Evolutionary conservation across 306 rosid species (phyloP), one percentile per base, ranked within the genome.

Genomic region (Casuarina glauca): DNA sequence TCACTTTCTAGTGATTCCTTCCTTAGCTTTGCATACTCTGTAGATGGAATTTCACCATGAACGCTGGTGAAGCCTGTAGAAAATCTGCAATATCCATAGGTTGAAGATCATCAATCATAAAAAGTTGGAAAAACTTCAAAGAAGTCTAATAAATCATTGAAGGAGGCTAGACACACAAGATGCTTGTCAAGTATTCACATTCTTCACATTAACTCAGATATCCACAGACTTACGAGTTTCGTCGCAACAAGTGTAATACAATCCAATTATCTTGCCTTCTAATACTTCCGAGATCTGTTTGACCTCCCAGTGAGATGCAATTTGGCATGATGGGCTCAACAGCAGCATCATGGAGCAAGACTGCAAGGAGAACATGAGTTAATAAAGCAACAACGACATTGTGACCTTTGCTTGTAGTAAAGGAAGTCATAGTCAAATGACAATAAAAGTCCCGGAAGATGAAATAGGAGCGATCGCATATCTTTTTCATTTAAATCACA

Each of bases 21-120:
- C 90, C 97, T 87, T 89, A 80, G 82, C 88, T 83, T 95, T 51
- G 99, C 99, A 81, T 95, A 95, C 73, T 88, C 97, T 45, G 97
- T 86, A 38, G 97, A 86, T n/a, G 99, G 96, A 20, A 85, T 81
- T 78, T 88, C 99, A 57, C 97, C 97, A 38, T 95, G 99, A 82
- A 95, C 97, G 17, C 93, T 95, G 51, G 97, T 88, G 86, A 86
- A 93, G 69, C 97, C 88, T 5, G 97, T 86, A 32, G 97, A 93
- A 80, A 86, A 88, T 67, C 99, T 92, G 89, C 84, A 79, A 44
- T 45, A 85, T 77, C 81, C 73, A 69, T 83, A 52, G 60, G 52
- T 48, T 35, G 53, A 75, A 46, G 55, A 50, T 19, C 74, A 16
- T 73, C 10, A 74, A 55, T 45, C 42, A 42, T 41, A n/a, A 48